Percentiles rank a stretch among this genome's conserved stretches.
Conservation (phyloP, 2,329 filamentous ascomycete species). For the Myriosclerotinia curreyana region DNA sequence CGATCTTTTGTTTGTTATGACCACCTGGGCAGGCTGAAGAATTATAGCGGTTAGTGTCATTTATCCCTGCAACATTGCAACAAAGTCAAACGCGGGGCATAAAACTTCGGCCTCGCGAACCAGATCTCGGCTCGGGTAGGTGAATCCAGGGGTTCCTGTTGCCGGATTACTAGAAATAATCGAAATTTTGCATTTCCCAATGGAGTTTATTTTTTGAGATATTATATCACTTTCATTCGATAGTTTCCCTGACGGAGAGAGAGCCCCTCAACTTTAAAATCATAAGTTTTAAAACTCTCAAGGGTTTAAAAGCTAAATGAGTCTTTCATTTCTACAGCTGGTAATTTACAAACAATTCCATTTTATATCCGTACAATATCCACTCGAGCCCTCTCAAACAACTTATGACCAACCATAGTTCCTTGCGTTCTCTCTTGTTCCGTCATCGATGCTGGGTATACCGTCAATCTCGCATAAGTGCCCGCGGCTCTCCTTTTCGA, state of each 20-base stretch:
- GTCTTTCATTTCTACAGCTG: background rate
- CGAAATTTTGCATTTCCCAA: too few relatives aligned
- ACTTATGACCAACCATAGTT: conserved; percentile 64
- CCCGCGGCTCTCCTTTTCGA: conserved; percentile 83
- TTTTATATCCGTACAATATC: conserved; percentile 75
- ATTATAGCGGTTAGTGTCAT: conserved; percentile 17
- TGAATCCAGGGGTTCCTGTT: background rate
- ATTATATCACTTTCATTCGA: too few relatives aligned
- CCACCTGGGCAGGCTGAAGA: conserved; percentile 23
- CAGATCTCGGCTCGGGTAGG: conserved; percentile 7
- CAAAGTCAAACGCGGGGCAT: conserved; percentile 14
- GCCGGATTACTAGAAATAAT: too few relatives aligned
- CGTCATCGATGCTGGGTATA: conserved; percentile 62
- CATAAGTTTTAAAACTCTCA: too few relatives aligned
- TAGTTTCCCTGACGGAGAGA: too few relatives aligned
- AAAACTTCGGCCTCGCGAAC: background rate
- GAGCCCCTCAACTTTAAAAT: too few relatives aligned
- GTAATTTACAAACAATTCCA: background rate
- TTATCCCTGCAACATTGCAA: conserved; percentile 16
- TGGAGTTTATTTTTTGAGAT: too few relatives aligned
- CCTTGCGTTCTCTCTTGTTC: conserved; percentile 56
- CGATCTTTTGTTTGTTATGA: background rate
- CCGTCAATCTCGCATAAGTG: conserved; percentile 76
- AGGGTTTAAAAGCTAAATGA: background rate
- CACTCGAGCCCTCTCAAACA: conserved; percentile 80